Evolutionary conservation across 306 rosid species (phyloP), one percentile per base, ranked within the genome.

Genomic region (Gastrolobium villosum): DNA sequence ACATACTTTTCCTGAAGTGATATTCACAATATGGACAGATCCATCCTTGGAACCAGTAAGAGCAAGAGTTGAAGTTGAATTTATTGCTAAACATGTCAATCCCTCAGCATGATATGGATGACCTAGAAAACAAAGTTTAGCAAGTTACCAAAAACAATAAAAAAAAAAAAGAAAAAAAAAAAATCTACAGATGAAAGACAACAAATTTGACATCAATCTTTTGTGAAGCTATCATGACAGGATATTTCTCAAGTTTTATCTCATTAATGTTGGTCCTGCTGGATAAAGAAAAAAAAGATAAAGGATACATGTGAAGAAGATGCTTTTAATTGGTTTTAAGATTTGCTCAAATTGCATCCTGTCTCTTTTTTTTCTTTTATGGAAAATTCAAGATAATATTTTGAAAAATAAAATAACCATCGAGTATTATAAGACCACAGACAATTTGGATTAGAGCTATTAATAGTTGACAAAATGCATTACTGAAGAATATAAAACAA

Each of bases 1-100:
- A 78, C 80, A n/a, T 81, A 95, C 99, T 90, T 54, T 91, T 82
- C 98, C 99, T 0, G 92, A 88, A 31, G 86, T 46, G 69, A 95
- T 88, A 50, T 93, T 93, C 82, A 93, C 97, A 77, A 95, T 65
- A 72, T 82, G 93, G 45, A 86, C 85, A 75, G 95, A 93, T 59
- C 96, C 92, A 86, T 95, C 97, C 83, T 77, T 85, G 52, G 98
- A 90, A 84, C 98, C 98, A 72, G 98, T 83, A 62, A 93, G 78
- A 34, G 93, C 97, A 62, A 90, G 86, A 35, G 87, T 76, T 28
- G 98, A 95, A 81, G 85, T 89, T 31, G 94, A 83, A 86, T 83
- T 91, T 74, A 95, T 83, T 30, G 98, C 80, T 90, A 95, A 82
- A 72, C 94, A 93, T 66, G 98, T 93, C 86, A 95, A 70, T 52